Conservation (phyloP, 768 basidiomycete genomes). For the Pisolithus marmoratus region DNA sequence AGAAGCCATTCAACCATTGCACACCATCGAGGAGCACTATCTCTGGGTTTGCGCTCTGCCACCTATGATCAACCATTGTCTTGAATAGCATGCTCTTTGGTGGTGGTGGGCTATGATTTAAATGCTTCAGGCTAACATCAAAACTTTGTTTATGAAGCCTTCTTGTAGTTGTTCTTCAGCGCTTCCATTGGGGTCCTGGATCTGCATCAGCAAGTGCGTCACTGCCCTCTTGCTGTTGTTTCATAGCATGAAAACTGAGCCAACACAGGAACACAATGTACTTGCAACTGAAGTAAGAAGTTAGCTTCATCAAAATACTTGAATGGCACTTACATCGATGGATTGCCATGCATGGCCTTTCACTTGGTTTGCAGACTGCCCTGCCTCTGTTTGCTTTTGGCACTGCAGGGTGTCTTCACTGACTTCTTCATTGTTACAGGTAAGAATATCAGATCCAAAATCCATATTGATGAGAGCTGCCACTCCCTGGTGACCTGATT, state of each 20-base stretch:
- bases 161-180: not conserved
- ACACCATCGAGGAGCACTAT: no score
- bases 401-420: not conserved
- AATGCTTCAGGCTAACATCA: no score
- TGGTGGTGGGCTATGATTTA: no score
- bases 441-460: no score
- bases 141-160: no score
- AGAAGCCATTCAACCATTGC: no score
- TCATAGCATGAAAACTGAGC: not conserved
- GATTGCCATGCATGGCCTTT: not conserved
- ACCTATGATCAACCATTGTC: no score
- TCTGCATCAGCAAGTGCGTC: not conserved
- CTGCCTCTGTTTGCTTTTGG: not conserved
- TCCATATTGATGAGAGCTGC: not conserved
- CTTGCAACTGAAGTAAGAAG: not conserved
- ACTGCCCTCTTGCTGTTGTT: not conserved
- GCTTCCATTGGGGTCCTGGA: not conserved
- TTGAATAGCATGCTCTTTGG: no score
- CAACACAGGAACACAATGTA: not conserved
- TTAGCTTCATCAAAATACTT: no score
- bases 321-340: no score
- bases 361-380: not conserved
- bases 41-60: no score
- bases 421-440: not conserved
- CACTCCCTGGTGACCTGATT: not conserved